These are phyloP conservation scores for Allium fistulosum DNA, from an alignment of 106 monocot species.

Conservation along the genomic window DNA sequence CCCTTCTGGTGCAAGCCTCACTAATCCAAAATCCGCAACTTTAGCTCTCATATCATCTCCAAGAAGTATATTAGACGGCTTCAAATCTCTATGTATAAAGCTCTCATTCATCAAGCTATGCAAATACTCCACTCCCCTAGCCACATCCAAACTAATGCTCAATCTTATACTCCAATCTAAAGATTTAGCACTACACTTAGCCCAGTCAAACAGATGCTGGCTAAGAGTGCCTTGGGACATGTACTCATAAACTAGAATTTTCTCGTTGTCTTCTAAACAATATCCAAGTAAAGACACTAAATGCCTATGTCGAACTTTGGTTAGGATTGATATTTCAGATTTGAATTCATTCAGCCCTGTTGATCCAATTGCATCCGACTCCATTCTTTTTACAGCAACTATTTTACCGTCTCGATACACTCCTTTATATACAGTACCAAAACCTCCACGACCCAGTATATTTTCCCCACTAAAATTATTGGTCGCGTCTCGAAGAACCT, in stretches of 20 bases:
- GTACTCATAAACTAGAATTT: conserved; percentile 58
- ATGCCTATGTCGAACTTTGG: conserved; percentile 55
- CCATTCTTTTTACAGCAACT: conserved; percentile 75
- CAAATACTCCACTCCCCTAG: conserved; percentile 70
- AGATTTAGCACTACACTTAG: conserved; percentile 11
- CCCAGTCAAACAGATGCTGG: conserved; percentile 47
- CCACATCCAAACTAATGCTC: conserved; percentile 58
- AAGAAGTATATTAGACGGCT: conserved; percentile 63
- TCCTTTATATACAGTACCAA: conserved; percentile 70
- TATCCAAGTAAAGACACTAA: conserved; percentile 65
- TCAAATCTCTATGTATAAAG: conserved; percentile 74
- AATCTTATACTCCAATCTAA: conserved; percentile 62
- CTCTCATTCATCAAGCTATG: conserved; percentile 58
- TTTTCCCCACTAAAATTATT: conserved; percentile 53
- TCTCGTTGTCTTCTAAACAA: conserved; percentile 62
- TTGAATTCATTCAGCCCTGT: conserved; percentile 49
- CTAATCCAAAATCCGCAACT: conserved; percentile 76
- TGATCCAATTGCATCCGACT: conserved; percentile 34
- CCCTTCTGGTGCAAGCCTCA: conserved; percentile 54
- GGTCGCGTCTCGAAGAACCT: conserved; percentile 46
- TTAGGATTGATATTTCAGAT: conserved; percentile 56
- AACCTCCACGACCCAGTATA: conserved; percentile 59
- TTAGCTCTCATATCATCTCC: conserved; percentile 78
- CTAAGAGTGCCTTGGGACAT: conserved; percentile 67
- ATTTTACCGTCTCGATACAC: conserved; percentile 47